A percentile compares a stretch with the other conserved stretches of the same genome.
Conservation (phyloP, 2,329 filamentous ascomycete species). For the Pseudofabraea citricarpa region DNA sequence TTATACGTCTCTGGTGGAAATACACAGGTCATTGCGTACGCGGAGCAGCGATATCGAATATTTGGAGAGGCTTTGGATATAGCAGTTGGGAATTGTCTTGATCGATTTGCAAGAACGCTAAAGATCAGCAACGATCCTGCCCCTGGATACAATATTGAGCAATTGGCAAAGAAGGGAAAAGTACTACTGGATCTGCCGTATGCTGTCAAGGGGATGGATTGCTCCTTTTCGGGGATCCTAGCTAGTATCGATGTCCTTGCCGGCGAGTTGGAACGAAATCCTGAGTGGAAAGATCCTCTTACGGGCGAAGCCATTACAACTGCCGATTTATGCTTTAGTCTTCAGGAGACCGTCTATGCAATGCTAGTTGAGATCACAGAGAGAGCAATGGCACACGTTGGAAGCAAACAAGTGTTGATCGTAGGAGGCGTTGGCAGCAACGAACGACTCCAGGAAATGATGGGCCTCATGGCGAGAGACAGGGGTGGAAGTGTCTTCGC, state of each 20-base stretch:
- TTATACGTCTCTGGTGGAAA: conserved; percentile 95
- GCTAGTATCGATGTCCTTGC: conserved; percentile 79
- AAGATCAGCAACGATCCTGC: conserved; percentile 93
- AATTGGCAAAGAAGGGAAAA: conserved; percentile 72
- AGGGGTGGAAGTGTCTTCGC: conserved; percentile 87
- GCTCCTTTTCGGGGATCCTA: conserved; percentile 89
- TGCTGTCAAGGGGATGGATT: conserved; percentile 98
- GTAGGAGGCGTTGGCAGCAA: conserved; percentile 97
- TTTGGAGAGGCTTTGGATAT: conserved; percentile 98
- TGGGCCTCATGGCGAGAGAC: conserved; percentile 90
- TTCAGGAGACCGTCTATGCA: conserved; percentile 92
- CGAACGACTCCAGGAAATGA: conserved; percentile 93
- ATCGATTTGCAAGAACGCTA: conserved; percentile 89
- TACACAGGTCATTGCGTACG: conserved; percentile 97
- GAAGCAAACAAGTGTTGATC: conserved; percentile 83
- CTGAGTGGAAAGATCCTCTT: conserved; percentile 40
- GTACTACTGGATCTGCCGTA: conserved; percentile 85
- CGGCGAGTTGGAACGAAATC: conserved; percentile 51
- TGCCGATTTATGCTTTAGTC: conserved; percentile 84
- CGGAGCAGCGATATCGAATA: conserved; percentile 89
- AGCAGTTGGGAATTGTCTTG: conserved; percentile 94
- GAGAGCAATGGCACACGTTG: conserved; percentile 96
- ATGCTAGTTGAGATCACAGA: conserved; percentile 99
- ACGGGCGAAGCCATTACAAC: conserved; percentile 60
- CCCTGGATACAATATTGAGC: conserved; percentile 96